phyloP scores from a whole-genome alignment of 306 rosid genomes.

The Vicia sativa region DNA sequence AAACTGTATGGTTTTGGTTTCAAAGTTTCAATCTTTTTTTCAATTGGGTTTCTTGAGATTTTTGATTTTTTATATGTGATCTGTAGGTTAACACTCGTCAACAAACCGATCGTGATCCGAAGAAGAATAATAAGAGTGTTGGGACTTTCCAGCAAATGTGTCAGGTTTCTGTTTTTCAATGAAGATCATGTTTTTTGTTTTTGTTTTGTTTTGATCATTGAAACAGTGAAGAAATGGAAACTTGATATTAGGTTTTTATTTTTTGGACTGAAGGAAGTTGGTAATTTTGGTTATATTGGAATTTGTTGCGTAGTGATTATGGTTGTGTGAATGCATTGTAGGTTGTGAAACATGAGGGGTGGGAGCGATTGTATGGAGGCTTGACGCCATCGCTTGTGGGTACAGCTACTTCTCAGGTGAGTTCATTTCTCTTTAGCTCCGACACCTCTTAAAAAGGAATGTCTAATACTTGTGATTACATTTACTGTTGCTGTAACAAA shows the following conservation, averaged over 20 bases:
- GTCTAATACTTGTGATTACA: no score
- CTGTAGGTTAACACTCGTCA: slow-evolving; percentile 91
- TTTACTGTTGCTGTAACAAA: no score
- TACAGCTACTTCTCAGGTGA: slow-evolving; percentile 96
- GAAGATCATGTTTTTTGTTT: slow-evolving; percentile 25
- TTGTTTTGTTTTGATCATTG: neutral
- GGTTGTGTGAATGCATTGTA: slow-evolving; percentile 35
- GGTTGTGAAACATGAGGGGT: slow-evolving; percentile 91
- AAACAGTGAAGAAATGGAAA: neutral
- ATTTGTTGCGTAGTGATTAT: slow-evolving; percentile 4
- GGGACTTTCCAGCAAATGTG: slow-evolving; percentile 69
- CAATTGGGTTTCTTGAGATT: slow-evolving; percentile 9
- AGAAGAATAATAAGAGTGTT: slow-evolving; percentile 54
- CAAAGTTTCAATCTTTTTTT: slow-evolving; percentile 5
- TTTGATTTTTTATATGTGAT: slow-evolving; percentile 29
- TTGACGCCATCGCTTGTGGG: slow-evolving; percentile 81
- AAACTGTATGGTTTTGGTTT: slow-evolving; percentile 54
- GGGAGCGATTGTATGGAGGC: slow-evolving; percentile 91
- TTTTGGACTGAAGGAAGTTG: neutral
- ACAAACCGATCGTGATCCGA: slow-evolving; percentile 87
- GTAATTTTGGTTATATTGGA: neutral
- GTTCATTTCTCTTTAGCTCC: neutral
- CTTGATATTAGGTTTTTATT: slow-evolving; percentile 12
- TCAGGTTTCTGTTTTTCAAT: slow-evolving; percentile 55
- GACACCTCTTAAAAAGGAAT: no score